Evolutionary conservation across 78 protist genomes (phyloP).

Genomic region (Dictyostelium brefeldianum): DNA sequence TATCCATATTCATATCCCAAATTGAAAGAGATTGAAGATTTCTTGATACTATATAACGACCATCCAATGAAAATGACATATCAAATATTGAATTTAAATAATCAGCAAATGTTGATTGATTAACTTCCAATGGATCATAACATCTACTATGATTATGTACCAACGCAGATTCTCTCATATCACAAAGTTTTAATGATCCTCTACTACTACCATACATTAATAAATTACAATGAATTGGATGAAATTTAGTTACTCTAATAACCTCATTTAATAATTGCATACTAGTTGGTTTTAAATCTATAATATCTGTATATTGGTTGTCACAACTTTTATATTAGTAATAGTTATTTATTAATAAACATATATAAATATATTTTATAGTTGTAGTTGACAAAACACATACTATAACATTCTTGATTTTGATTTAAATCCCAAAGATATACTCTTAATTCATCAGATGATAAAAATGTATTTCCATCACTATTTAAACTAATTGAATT

Average conservation of each 20-base stretch:
- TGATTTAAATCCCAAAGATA: constrained; percentile 77
- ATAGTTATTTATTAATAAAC: neutral
- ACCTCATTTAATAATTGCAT: constrained; percentile 61
- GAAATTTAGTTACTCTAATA: constrained; percentile 74
- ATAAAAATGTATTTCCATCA: constrained; percentile 71
- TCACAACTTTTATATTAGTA: neutral
- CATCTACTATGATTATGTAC: constrained; percentile 15
- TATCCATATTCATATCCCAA: constrained; percentile 71
- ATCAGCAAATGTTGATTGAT: constrained; percentile 52
- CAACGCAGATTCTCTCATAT: constrained; percentile 55
- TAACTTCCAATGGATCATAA: constrained; percentile 21
- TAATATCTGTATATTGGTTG: constrained; percentile 41
- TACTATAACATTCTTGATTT: constrained; percentile 63
- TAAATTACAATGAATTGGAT: constrained; percentile 54
- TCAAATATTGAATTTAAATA: constrained; percentile 58
- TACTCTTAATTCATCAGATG: constrained; percentile 77
- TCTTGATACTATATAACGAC: constrained; percentile 53
- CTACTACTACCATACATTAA: constrained; percentile 59
- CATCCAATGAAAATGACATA: constrained; percentile 52
- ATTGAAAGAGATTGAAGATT: constrained; percentile 52
- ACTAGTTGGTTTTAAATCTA: constrained; percentile 68
- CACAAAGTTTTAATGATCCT: constrained; percentile 55
- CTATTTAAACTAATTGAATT: constrained; percentile 75
- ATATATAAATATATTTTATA: neutral
- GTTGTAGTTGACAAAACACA: too few relatives aligned